Evolutionary conservation across 371 early-diverging fungal genomes (phyloP), one percentile per base, ranked within the genome.

Genomic region (Mucor piriformis): DNA sequence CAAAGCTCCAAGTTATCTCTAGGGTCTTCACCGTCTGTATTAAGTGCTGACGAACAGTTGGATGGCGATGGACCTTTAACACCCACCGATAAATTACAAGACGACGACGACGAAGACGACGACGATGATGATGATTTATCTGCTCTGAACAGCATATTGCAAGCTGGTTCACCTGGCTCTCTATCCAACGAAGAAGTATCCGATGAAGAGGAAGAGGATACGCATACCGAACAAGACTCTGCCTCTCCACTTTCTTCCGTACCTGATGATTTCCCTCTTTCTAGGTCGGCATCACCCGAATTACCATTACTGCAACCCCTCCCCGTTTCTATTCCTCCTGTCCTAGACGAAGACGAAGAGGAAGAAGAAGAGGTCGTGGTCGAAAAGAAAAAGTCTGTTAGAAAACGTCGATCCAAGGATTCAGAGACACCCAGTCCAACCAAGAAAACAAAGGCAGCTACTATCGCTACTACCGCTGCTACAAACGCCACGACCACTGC

Each of bases 21-120:
- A 18, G 79, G 74, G 0, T 79, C 79, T 21, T 76, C 74, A 21
- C 74, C 79, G 13, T 79, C 79, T 50, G 69, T 65, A 20, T 29
- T 79, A 16, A 74, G 72, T 49, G 69, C 69, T n/a, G 63, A 67
- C 18, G 67, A 67, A 13, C 59, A 67, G 29, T 42, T 67, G 29
- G 70, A 66, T 23, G 60, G 67, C 3, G 70, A 63, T 15, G 70
- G 63, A 0, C 70, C 70, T 38, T 44, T 70, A 7, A 66, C 70
- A 27, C 67, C 61, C 16, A 66, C 59, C 12, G 73, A 64, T 51
- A 63, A 67, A 34, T 62, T 69, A 25, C 66, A 69, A 42, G 61
- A 69, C 35, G 64, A 68, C 15, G 62, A 58, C 21, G 68, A 63
- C 13, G 62, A 63, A 16, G 34, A 54, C 1, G 29, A 42, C 13